Evolutionary conservation across 2,329 filamentous ascomycete genomes (phyloP).

Genomic region (Pezicula neosporulosa): DNA sequence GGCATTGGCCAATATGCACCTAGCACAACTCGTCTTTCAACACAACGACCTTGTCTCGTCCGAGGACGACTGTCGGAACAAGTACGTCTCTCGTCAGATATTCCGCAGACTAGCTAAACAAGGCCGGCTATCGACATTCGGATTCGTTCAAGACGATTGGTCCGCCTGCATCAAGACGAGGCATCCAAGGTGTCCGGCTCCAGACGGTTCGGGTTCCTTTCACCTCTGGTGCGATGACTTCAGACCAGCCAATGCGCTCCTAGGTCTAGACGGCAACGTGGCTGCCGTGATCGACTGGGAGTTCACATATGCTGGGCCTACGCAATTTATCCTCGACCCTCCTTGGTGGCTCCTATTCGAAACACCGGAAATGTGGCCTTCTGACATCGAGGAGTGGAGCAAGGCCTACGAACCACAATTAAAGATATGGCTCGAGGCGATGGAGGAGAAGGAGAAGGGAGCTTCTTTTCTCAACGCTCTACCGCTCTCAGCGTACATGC

Average conservation of each 20-base stretch:
- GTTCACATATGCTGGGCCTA: constrained; percentile 30
- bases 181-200: constrained; percentile 7
- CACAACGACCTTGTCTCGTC: constrained; percentile 32
- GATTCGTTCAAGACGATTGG: constrained; percentile 21
- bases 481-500: constrained; percentile 26
- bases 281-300: constrained; percentile 38
- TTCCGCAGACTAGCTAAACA: constrained; percentile 31
- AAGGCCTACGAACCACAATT: constrained; percentile 28
- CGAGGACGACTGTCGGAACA: constrained; percentile 36
- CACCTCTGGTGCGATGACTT: constrained; percentile 31
- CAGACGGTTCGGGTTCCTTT: constrained; percentile 14
- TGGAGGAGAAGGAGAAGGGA: constrained; percentile 28
- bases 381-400: constrained; percentile 27
- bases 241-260: constrained; percentile 27
- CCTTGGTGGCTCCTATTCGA: constrained; percentile 35
- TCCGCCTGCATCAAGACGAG: constrained; percentile 16
- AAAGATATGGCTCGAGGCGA: constrained; percentile 25
- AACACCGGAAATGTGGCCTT: constrained; percentile 27
- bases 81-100: constrained; percentile 37
- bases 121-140: constrained; percentile 4
- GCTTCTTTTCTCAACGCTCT: constrained; percentile 5
- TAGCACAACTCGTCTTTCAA: constrained; percentile 26
- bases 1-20: constrained; percentile 7
- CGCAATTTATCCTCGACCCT: constrained; percentile 29
- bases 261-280: constrained; percentile 23